Conservation (phyloP, 1,284 basidiomycete species). For the Fomitopsis betulina region DNA sequence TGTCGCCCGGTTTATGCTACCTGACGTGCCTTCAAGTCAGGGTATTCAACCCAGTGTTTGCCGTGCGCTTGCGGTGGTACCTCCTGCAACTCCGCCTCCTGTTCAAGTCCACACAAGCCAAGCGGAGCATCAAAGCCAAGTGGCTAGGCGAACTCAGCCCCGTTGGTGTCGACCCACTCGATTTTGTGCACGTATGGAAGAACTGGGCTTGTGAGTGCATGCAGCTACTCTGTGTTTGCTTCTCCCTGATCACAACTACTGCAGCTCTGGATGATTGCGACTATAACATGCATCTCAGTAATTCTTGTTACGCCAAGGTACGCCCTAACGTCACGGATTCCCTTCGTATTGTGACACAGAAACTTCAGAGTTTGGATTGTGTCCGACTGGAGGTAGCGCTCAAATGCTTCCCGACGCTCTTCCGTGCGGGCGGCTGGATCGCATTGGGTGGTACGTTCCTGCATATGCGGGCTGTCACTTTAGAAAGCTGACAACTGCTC, state of each 20-base stretch:
- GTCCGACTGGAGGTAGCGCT: constrained; percentile 44
- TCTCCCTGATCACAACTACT: not conserved
- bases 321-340: not conserved
- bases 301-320: constrained; percentile 74
- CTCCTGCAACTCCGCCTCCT: constrained; percentile 35
- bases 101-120: constrained; percentile 33
- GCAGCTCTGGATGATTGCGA: constrained; percentile 67
- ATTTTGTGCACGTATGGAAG: constrained; percentile 33
- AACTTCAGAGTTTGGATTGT: constrained; percentile 40
- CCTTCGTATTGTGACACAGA: not conserved
- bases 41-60: constrained; percentile 47
- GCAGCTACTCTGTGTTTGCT: not conserved
- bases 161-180: constrained; percentile 55
- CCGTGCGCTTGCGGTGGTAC: constrained; percentile 32
- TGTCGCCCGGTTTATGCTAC: not conserved
- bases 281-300: constrained; percentile 69
- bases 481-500: not conserved
- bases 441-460: constrained; percentile 58
- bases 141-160: constrained; percentile 45
- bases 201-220: constrained; percentile 52
- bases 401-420: constrained; percentile 57
- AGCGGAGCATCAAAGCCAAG: constrained; percentile 27
- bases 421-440: constrained; percentile 62
- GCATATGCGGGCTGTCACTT: not conserved
- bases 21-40: constrained; percentile 37